Base-by-base conservation (phyloP, 768 basidiomycete genomes). In the Auricularia sp. region DNA sequence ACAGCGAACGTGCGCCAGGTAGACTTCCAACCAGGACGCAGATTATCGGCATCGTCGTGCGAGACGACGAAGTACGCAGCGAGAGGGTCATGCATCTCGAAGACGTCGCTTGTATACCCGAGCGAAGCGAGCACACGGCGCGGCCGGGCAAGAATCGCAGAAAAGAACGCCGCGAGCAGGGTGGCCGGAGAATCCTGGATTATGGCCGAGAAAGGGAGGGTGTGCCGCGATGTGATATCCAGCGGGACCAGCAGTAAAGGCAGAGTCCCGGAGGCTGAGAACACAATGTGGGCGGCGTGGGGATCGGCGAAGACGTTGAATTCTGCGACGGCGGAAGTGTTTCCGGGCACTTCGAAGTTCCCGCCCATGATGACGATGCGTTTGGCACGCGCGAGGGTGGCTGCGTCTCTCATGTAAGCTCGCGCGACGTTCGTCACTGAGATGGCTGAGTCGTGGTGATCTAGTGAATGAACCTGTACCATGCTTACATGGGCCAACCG, bases 11-110 rank as follows among this genome's bases (percentile, higher is more conserved):
- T 62, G n/a, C 64, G 61, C 21, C 65, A 64, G n/a, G 61, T 44
- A 36, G 54, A 51, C 18, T 29, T 18, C 64, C 65, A 67, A 12
- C 69, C 66, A 62, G 61, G 43, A 54, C 61, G 61, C 34, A 62
- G 29, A 3, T 58, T 54, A 61, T 44, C 53, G 44, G 64, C 60
- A 34, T 43, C 33, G 44, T 62, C 66, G 67, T 54, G 64, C 67
- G 34, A 39, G 43, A 78, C 70, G 35, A 74, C 71, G 64, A 73
- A 76, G 71, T 74, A 79, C 2, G 78, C 75, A 2, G 78, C 78
- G 34, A 77, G 70, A 11, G 79, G 79, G 64, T 80, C 79, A 67
- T 80, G 79, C 73, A 78, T 74, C 71, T 77, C 77, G 76, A 78
- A 76, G 3, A 71, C 73, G 66, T 77, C 75, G 8, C 75, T 62